A percentile compares a stretch with the other conserved stretches of the same genome.
Conservation (phyloP, 2,329 filamentous ascomycete species). For the Fusarium pseudoanthophilum region DNA sequence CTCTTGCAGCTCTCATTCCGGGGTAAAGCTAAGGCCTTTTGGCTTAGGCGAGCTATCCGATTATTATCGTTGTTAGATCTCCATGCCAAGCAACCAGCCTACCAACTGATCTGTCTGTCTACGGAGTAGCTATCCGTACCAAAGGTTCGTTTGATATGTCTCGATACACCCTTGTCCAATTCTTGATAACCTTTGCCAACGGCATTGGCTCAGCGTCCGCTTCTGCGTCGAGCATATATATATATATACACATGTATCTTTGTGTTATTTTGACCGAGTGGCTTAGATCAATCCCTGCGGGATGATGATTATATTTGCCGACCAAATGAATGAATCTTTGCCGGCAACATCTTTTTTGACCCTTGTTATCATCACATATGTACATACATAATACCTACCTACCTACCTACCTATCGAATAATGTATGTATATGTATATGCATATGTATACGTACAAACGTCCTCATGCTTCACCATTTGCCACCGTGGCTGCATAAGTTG, state of each 20-base stretch:
- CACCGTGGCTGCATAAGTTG: conserved; percentile 18
- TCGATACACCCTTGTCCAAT: not conserved
- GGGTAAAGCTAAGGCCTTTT: conserved; percentile 14
- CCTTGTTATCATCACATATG: not conserved
- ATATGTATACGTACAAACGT: too few species aligned
- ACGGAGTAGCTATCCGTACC: too few species aligned
- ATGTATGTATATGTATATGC: too few species aligned
- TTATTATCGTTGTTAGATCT: conserved; percentile 17
- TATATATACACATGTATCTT: too few species aligned
- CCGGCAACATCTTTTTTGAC: not conserved
- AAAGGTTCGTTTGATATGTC: not conserved
- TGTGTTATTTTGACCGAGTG: too few species aligned
- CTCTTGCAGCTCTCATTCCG: not conserved
- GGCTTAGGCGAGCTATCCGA: not conserved
- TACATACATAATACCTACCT: too few species aligned
- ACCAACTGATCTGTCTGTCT: not conserved
- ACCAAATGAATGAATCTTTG: too few species aligned
- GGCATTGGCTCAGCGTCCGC: not conserved
- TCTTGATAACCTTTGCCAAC: not conserved
- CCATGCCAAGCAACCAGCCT: conserved; percentile 12
- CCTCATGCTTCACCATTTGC: conserved; percentile 6
- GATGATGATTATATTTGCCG: too few species aligned
- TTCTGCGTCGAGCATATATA: not conserved
- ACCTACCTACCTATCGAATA: too few species aligned
- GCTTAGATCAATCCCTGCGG: too few species aligned